Conservation (phyloP, 441 rosid genomes). For the Dalechampia spathulata region DNA sequence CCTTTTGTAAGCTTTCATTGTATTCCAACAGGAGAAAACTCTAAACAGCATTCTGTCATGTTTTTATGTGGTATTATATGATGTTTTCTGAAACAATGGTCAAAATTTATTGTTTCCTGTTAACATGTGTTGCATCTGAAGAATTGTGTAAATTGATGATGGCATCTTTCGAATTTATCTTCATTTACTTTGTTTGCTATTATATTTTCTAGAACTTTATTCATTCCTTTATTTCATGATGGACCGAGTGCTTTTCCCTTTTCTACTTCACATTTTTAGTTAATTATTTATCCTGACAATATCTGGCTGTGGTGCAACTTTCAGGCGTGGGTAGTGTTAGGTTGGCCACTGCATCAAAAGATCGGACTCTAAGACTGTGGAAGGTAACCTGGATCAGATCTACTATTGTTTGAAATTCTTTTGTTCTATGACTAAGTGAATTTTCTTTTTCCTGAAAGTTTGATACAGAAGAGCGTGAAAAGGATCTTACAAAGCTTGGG, state of each 20-base stretch:
- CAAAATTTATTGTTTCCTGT: too few relatives aligned
- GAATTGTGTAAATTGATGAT: too few relatives aligned
- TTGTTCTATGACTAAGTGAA: conserved; percentile 1
- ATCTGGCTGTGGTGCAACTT: conserved; percentile 15
- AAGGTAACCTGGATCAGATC: conserved; percentile 51
- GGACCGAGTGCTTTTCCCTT: neutral
- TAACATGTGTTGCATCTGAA: too few relatives aligned
- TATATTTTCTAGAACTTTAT: too few relatives aligned
- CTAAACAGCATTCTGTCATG: too few relatives aligned
- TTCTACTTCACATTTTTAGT: neutral
- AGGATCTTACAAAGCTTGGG: conserved; percentile 42
- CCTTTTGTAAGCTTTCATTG: too few relatives aligned
- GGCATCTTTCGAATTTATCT: too few relatives aligned
- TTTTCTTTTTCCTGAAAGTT: conserved; percentile 39
- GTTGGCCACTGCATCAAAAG: conserved; percentile 87
- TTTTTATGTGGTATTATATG: too few relatives aligned
- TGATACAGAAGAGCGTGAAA: conserved; percentile 36
- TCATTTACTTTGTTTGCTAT: too few relatives aligned
- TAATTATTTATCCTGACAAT: neutral
- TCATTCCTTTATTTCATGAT: too few relatives aligned
- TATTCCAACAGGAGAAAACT: too few relatives aligned
- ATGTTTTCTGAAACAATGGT: too few relatives aligned
- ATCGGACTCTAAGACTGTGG: conserved; percentile 81
- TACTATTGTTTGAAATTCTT: conserved; percentile 8
- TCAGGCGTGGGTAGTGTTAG: conserved; percentile 41